phyloP scores from a whole-genome alignment of 2,329 filamentous ascomycete species.

The Fusarium luffae region DNA sequence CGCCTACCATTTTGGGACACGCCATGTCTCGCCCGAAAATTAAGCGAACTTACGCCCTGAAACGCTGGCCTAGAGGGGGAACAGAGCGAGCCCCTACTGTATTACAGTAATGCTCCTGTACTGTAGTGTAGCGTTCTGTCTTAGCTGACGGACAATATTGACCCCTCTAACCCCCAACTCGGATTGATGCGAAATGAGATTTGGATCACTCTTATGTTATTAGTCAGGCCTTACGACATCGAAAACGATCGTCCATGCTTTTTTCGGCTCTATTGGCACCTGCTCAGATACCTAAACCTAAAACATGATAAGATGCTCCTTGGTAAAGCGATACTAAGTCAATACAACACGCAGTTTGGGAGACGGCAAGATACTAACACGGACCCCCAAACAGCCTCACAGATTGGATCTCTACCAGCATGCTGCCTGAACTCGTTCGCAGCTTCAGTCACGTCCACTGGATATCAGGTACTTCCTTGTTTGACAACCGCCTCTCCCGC shows the following conservation, averaged over 20 bases:
- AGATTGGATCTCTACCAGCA: background rate
- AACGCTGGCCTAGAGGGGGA: slow-evolving; percentile 9
- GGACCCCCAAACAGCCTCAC: slow-evolving; percentile 22
- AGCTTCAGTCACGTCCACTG: slow-evolving; percentile 3
- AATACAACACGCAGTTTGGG: background rate
- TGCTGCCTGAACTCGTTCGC: slow-evolving; percentile 1
- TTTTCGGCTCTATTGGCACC: background rate
- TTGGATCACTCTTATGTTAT: background rate
- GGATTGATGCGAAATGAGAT: slow-evolving; percentile 8
- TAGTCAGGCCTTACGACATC: background rate
- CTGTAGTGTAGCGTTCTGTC: slow-evolving; percentile 1
- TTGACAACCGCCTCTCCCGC: slow-evolving; percentile 7
- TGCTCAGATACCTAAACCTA: background rate
- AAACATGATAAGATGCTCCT: slow-evolving; percentile 9
- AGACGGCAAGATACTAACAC: slow-evolving; percentile 5
- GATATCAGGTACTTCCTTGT: slow-evolving; percentile 13
- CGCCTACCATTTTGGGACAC: slow-evolving; percentile 22
- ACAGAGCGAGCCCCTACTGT: slow-evolving; percentile 10
- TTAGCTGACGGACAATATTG: slow-evolving; percentile 1
- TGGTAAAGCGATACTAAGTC: background rate
- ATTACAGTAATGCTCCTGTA: background rate
- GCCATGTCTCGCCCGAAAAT: slow-evolving; percentile 24
- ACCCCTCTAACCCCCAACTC: background rate
- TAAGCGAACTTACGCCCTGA: slow-evolving; percentile 36
- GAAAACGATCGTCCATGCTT: background rate